Percentiles rank a stretch among this genome's conserved stretches.
Evolutionary conservation across 2,329 filamentous ascomycete species (phyloP).

Genomic region (Ophiostoma sp.): DNA sequence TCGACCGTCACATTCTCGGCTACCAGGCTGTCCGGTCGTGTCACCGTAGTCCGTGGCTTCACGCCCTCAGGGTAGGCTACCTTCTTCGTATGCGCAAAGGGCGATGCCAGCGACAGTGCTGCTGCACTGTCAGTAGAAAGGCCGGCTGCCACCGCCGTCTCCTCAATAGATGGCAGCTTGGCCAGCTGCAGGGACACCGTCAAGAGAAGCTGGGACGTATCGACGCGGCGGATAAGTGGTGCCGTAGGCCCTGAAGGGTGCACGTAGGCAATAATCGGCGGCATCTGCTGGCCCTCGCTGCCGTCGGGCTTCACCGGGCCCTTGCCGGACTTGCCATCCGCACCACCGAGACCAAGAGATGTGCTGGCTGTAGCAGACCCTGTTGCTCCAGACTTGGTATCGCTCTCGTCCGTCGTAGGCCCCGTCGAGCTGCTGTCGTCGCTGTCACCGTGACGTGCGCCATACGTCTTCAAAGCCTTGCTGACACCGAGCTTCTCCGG

Average conservation of each 20-base stretch:
- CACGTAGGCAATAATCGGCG: conserved; percentile 75
- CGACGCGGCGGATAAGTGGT: conserved; percentile 77
- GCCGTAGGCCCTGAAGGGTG: conserved; percentile 54
- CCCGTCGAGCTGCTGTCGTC: conserved; percentile 28
- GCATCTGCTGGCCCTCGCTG: conserved; percentile 40
- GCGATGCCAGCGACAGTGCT: conserved; percentile 50
- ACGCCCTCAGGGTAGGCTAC: conserved; percentile 79
- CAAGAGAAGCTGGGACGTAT: conserved; percentile 76
- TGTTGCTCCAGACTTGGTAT: background rate
- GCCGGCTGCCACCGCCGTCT: conserved; percentile 50
- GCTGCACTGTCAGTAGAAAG: conserved; percentile 77
- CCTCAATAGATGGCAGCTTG: conserved; percentile 68
- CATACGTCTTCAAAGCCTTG: conserved; percentile 48
- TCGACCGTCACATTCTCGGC: conserved; percentile 85
- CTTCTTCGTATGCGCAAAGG: conserved; percentile 73
- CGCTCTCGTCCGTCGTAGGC: conserved; percentile 28
- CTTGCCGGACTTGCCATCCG: background rate
- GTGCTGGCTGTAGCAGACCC: background rate
- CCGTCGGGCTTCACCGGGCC: conserved; percentile 8
- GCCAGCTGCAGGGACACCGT: conserved; percentile 79
- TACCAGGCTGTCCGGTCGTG: conserved; percentile 72
- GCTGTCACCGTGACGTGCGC: conserved; percentile 4
- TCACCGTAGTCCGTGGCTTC: conserved; percentile 74
- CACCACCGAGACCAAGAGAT: background rate
- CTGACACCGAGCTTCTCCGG: conserved; percentile 69